These are phyloP conservation scores for Ophiocordyceps australis DNA, from an alignment of 2,329 filamentous ascomycete species.

Conservation along the genomic window DNA sequence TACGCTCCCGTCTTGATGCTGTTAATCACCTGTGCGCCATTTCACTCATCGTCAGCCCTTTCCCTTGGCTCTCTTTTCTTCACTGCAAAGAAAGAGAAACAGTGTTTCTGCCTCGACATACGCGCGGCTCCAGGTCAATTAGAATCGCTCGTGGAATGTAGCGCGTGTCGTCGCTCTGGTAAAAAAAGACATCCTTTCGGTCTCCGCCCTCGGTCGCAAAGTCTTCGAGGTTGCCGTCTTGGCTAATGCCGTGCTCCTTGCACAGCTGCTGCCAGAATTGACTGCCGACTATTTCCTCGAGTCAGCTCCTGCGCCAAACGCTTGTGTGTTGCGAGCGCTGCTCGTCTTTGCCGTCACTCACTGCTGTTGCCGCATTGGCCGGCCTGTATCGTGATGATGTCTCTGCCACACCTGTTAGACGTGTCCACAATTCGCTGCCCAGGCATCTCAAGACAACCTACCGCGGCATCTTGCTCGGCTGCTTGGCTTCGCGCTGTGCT, in stretches of 20 bases:
- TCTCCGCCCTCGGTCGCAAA: constrained; percentile 96
- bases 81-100: too few relatives aligned
- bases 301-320: constrained; percentile 3
- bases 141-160: constrained; percentile 95
- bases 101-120: constrained; percentile 23
- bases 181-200: constrained; percentile 98
- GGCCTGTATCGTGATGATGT: constrained; percentile 98
- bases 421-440: too few relatives aligned
- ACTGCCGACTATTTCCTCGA: constrained; percentile 55
- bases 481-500: too few relatives aligned
- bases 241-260: constrained; percentile 93
- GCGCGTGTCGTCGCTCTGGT: constrained; percentile 95
- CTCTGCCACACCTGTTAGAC: constrained; percentile 33
- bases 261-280: constrained; percentile 99
- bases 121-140: constrained; percentile 84
- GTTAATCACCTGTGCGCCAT: constrained; percentile 76
- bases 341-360: constrained; percentile 31
- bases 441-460: constrained; percentile 3
- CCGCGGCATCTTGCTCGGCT: constrained; percentile 9
- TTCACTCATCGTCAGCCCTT: background rate
- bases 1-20: constrained; percentile 86
- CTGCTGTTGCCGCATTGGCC: constrained; percentile 99
- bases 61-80: background rate
- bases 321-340: background rate
- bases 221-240: constrained; percentile 92